Evolutionary conservation across 352 stramenopile genomes (phyloP).

Genomic region (Phytophthora megakarya): DNA sequence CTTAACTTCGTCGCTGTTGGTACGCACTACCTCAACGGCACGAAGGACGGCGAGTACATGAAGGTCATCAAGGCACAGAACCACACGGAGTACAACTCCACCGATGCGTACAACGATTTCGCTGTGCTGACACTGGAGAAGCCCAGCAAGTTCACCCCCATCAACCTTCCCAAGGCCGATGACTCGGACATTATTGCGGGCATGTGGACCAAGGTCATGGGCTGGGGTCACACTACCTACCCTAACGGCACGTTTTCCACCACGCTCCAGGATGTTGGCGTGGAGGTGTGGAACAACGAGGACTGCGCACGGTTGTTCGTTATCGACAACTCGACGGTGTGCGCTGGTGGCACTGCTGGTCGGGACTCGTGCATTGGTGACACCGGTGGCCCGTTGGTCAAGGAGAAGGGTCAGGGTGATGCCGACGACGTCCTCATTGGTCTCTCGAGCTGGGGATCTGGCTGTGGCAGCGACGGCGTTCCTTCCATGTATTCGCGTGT

Average conservation of each 20-base stretch:
- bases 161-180: constrained; percentile 32
- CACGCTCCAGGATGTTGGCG: constrained; percentile 38
- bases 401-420: constrained; percentile 15
- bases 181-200: constrained; percentile 30
- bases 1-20: constrained; percentile 15
- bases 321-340: constrained; percentile 46
- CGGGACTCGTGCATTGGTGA: constrained; percentile 44
- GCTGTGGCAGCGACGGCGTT: constrained; percentile 38
- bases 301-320: constrained; percentile 31
- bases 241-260: constrained; percentile 17
- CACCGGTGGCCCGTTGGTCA: constrained; percentile 46
- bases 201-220: constrained; percentile 39
- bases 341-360: constrained; percentile 37
- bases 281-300: constrained; percentile 42
- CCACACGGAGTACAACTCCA: constrained; percentile 11
- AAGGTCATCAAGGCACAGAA: constrained; percentile 14
- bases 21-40: constrained; percentile 27
- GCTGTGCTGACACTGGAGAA: constrained; percentile 47
- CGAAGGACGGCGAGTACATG: constrained; percentile 23
- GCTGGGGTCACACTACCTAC: constrained; percentile 32
- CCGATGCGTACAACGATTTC: constrained; percentile 23
- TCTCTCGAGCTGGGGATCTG: constrained; percentile 50
- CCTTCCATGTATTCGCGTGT: constrained; percentile 55
- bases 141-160: constrained; percentile 35
- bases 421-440: constrained; percentile 37